A percentile compares a stretch with the other conserved stretches of the same genome.
Conservation (phyloP, 768 basidiomycete species). For the Hericium rajendrae region DNA sequence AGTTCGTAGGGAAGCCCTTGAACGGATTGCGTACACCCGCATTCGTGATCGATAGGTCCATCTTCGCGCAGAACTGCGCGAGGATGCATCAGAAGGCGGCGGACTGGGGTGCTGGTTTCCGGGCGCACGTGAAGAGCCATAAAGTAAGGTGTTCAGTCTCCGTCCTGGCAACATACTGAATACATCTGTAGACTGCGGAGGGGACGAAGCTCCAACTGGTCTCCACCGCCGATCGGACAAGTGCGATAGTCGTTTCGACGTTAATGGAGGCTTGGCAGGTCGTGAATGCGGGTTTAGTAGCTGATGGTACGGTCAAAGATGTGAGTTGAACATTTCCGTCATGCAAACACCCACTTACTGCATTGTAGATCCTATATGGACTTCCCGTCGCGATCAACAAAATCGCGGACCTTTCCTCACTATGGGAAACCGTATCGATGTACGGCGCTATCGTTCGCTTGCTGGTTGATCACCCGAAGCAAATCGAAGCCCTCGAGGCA, state of each 20-base stretch:
- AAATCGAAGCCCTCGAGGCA: constrained; percentile 53
- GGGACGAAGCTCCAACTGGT: constrained; percentile 62
- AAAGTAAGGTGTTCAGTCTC: constrained; percentile 35
- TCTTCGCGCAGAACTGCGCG: constrained; percentile 67
- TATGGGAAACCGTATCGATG: constrained; percentile 45
- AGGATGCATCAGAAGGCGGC: constrained; percentile 59
- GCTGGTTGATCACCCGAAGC: constrained; percentile 68
- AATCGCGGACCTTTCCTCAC: constrained; percentile 53
- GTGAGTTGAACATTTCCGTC: constrained; percentile 19
- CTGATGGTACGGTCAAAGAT: constrained; percentile 69
- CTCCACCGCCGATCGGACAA: constrained; percentile 41
- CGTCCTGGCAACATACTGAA: background rate
- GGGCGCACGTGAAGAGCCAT: constrained; percentile 81
- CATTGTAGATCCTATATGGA: constrained; percentile 65
- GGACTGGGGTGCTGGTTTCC: constrained; percentile 60
- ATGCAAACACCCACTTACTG: constrained; percentile 1
- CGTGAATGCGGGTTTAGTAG: constrained; percentile 53
- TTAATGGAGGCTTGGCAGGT: constrained; percentile 76
- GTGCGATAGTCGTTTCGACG: constrained; percentile 72
- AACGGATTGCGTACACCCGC: constrained; percentile 64
- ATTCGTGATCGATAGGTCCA: constrained; percentile 61
- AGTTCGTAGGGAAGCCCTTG: constrained; percentile 51
- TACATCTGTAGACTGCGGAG: constrained; percentile 46
- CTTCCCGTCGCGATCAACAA: constrained; percentile 65
- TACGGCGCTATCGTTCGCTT: constrained; percentile 56